Percentiles rank a stretch among this genome's conserved stretches.
phyloP scores from a whole-genome alignment of 352 stramenopile genomes.

The Phytophthora hibernalis region DNA sequence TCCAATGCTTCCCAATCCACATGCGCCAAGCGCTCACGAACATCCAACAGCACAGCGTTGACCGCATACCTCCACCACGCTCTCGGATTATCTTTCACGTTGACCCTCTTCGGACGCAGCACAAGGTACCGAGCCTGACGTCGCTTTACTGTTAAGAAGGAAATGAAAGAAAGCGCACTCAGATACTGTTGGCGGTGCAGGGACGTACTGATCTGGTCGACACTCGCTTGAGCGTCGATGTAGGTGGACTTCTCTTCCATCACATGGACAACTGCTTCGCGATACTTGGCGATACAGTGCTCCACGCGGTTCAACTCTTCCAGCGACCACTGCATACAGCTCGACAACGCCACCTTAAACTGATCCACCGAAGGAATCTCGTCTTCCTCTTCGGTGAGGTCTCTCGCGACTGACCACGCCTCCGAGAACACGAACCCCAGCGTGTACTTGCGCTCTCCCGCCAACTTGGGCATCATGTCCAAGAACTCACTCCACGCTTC shows the following conservation, averaged over 20 bases:
- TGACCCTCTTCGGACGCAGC: constrained; percentile 55
- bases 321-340: constrained; percentile 78
- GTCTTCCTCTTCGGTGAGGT: constrained; percentile 81
- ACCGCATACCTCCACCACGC: constrained; percentile 86
- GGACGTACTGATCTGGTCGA: constrained; percentile 78
- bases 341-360: constrained; percentile 77
- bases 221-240: constrained; percentile 72
- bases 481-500: constrained; percentile 77
- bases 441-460: constrained; percentile 79
- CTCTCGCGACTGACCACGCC: constrained; percentile 80
- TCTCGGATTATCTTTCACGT: constrained; percentile 56
- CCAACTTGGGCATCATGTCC: constrained; percentile 71
- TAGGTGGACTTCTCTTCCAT: constrained; percentile 92
- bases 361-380: constrained; percentile 72
- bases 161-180: constrained; percentile 75
- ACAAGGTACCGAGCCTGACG: constrained; percentile 65
- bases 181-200: constrained; percentile 77
- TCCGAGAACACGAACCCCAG: constrained; percentile 88
- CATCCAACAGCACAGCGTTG: constrained; percentile 71
- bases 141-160: constrained; percentile 70
- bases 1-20: constrained; percentile 72
- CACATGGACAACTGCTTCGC: constrained; percentile 81
- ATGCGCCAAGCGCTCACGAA: constrained; percentile 70
- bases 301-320: constrained; percentile 69
- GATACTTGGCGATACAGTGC: constrained; percentile 70